phyloP scores from a whole-genome alignment of 2,329 filamentous ascomycete genomes.

The Dryadomyces quercivorus region DNA sequence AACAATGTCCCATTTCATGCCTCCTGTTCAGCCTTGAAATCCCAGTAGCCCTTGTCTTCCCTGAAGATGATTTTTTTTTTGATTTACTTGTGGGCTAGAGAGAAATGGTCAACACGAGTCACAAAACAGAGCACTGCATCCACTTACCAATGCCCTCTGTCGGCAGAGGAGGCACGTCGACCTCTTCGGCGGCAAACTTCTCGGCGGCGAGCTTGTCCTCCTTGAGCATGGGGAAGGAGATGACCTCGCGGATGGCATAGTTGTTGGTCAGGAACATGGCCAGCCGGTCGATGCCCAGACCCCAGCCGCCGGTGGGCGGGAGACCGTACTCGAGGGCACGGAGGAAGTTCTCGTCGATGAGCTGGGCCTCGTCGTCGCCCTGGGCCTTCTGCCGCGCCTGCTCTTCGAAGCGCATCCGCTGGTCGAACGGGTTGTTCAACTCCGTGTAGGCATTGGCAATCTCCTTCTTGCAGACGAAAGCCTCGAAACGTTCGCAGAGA shows the following conservation, averaged over 20 bases:
- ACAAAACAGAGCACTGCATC: no score
- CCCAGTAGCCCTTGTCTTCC: neutral
- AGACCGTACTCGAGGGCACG: conserved; percentile 62
- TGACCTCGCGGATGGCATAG: conserved; percentile 90
- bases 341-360: conserved; percentile 93
- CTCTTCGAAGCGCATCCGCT: conserved; percentile 84
- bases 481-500: conserved; percentile 93
- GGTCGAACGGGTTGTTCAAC: conserved; percentile 94
- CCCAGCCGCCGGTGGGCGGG: conserved; percentile 91
- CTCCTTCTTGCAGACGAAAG: conserved; percentile 90
- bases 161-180: conserved; percentile 19
- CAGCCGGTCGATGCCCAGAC: conserved; percentile 66
- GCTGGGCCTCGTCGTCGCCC: conserved; percentile 93
- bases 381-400: conserved; percentile 92
- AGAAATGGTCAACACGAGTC: neutral
- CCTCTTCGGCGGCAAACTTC: conserved; percentile 27
- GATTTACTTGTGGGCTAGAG: conserved; percentile 11
- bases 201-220: conserved; percentile 49
- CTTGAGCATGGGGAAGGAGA: conserved; percentile 98
- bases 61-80: neutral
- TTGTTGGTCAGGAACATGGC: conserved; percentile 63
- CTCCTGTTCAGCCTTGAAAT: neutral
- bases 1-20: neutral
- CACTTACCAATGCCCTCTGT: conserved; percentile 24
- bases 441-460: conserved; percentile 96